Percentiles rank a stretch among this genome's conserved stretches.
Evolutionary conservation across 768 basidiomycete species (phyloP).

Genomic region (Calocera viscosa): DNA sequence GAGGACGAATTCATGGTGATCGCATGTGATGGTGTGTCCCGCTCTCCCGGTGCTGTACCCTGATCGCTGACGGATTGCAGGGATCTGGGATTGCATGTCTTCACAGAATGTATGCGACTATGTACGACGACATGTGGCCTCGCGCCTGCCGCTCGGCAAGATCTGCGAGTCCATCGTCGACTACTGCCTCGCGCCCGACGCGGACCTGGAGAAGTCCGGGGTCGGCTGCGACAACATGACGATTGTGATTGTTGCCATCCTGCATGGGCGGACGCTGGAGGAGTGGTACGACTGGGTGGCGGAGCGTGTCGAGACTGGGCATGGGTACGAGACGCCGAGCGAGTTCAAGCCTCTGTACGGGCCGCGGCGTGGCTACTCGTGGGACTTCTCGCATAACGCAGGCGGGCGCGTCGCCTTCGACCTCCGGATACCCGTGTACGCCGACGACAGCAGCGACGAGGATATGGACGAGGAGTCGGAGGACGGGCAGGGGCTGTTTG

Average conservation of each 20-base stretch:
- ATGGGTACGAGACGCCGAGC: conserved; percentile 68
- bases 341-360: conserved; percentile 61
- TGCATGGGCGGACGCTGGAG: conserved; percentile 75
- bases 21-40: conserved; percentile 79
- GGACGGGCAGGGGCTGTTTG: background rate
- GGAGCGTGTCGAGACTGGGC: conserved; percentile 60
- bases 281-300: conserved; percentile 88
- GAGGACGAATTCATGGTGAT: conserved; percentile 96
- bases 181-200: conserved; percentile 87
- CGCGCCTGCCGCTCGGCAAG: conserved; percentile 64
- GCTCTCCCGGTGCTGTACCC: conserved; percentile 8
- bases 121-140: conserved; percentile 65
- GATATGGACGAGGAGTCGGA: conserved; percentile 7
- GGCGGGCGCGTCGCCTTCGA: conserved; percentile 10
- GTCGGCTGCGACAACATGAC: conserved; percentile 99
- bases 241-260: conserved; percentile 73
- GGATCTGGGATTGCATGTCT: conserved; percentile 95
- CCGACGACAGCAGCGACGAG: conserved; percentile 8
- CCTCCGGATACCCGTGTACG: background rate
- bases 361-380: background rate
- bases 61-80: conserved; percentile 32
- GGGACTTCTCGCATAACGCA: conserved; percentile 18
- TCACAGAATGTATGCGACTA: conserved; percentile 90
- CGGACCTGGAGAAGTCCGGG: conserved; percentile 65
- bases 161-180: conserved; percentile 85